Evolutionary conservation across 345 rosid genomes (phyloP).

Genomic region (Salix suchowensis): DNA sequence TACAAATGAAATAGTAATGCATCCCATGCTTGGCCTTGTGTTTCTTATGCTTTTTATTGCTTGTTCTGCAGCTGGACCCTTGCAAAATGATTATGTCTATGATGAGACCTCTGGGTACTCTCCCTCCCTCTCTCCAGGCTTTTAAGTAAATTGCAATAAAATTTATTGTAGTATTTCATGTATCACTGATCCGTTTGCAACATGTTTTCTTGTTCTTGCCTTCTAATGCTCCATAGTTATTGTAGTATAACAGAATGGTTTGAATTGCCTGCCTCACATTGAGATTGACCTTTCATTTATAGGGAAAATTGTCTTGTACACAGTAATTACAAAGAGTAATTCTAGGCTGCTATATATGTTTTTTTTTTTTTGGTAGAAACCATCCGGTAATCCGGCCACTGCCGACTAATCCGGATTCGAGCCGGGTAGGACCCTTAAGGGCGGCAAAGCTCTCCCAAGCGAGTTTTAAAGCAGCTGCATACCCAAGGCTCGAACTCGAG

Average conservation of each 20-base stretch:
- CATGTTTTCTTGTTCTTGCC: not conserved
- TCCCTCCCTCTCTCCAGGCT: not conserved
- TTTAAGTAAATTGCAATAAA: not conserved
- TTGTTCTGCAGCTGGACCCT: conserved; percentile 49
- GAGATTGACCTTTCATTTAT: too few relatives aligned
- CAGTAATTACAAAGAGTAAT: too few relatives aligned
- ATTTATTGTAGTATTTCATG: not conserved
- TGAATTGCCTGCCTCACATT: too few relatives aligned
- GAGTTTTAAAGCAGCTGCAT: too few relatives aligned
- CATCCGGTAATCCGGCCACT: too few relatives aligned
- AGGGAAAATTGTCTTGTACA: too few relatives aligned
- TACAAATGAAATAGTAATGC: not conserved
- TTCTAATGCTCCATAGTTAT: not conserved
- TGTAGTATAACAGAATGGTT: not conserved
- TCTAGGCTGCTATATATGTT: too few relatives aligned
- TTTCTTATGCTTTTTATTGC: not conserved
- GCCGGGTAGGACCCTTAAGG: too few relatives aligned
- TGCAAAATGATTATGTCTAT: conserved; percentile 61
- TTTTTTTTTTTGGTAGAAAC: too few relatives aligned
- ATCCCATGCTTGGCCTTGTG: conserved; percentile 2
- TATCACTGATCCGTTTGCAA: not conserved
- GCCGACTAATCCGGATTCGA: too few relatives aligned
- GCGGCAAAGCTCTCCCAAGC: too few relatives aligned
- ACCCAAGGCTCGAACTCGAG: too few relatives aligned
- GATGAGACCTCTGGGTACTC: conserved; percentile 89